These are phyloP conservation scores for Pichia deserticola DNA, from an alignment of 805 yeast species.

Conservation along the genomic window DNA sequence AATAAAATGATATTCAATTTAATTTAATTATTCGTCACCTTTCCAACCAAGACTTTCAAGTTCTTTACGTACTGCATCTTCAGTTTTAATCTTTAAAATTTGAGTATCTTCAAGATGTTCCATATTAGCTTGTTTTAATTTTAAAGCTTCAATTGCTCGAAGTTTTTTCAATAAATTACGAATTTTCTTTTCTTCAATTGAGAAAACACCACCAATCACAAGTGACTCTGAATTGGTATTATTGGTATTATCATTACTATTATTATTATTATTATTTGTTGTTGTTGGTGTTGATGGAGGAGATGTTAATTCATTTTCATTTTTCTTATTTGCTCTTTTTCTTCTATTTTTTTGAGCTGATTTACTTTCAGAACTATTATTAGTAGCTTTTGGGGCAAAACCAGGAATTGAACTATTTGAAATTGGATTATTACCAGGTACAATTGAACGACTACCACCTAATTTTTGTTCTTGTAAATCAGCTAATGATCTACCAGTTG, in stretches of 20 bases:
- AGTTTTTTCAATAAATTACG: slow-evolving; percentile 86
- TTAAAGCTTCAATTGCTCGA: slow-evolving; percentile 89
- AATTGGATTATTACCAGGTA: too few relatives aligned
- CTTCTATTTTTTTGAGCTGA: slow-evolving; percentile 55
- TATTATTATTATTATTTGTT: slow-evolving; percentile 1
- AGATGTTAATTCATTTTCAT: slow-evolving; percentile 11
- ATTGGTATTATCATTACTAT: slow-evolving; percentile 3
- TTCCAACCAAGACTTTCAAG: slow-evolving; percentile 64
- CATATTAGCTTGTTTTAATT: slow-evolving; percentile 74
- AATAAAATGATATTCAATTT: not conserved
- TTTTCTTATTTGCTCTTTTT: slow-evolving; percentile 58
- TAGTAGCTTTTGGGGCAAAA: slow-evolving; percentile 16
- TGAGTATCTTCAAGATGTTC: slow-evolving; percentile 92
- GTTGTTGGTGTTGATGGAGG: not conserved
- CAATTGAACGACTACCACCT: slow-evolving; percentile 4
- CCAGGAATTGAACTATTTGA: slow-evolving; percentile 12
- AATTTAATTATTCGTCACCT: not conserved
- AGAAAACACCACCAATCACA: slow-evolving; percentile 54
- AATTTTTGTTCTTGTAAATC: slow-evolving; percentile 42
- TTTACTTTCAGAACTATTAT: slow-evolving; percentile 34
- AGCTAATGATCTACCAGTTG: slow-evolving; percentile 49
- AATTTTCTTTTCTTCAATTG: slow-evolving; percentile 86
- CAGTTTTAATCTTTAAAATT: slow-evolving; percentile 80
- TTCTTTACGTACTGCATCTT: slow-evolving; percentile 70
- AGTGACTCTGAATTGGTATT: slow-evolving; percentile 23